These are phyloP conservation scores for Protomyces arabidopsidicola DNA, from an alignment of 1,139 yeast species.

Conservation along the genomic window DNA sequence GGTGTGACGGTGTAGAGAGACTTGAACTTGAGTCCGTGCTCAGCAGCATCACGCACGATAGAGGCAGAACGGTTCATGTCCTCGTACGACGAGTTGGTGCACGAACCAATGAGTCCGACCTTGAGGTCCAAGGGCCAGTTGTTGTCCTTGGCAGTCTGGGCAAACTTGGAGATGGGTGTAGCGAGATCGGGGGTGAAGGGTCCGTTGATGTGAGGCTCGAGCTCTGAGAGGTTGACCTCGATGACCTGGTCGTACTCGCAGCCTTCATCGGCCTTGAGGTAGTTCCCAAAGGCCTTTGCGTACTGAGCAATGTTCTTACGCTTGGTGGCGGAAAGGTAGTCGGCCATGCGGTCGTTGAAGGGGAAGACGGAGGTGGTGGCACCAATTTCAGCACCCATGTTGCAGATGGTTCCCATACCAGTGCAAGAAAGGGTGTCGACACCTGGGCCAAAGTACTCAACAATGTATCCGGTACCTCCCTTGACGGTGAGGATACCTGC, in stretches of 20 bases:
- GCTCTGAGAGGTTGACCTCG: slow-evolving; percentile 88
- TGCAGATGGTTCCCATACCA: slow-evolving; percentile 99
- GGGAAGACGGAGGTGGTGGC: slow-evolving; percentile 99
- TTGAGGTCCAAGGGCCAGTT: slow-evolving; percentile 92
- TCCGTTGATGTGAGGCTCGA: slow-evolving; percentile 97
- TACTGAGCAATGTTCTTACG: slow-evolving; percentile 79
- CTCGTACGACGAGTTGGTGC: slow-evolving; percentile 98
- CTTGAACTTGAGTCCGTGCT: slow-evolving; percentile 87
- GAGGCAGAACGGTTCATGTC: slow-evolving; percentile 98
- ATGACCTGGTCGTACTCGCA: slow-evolving; percentile 93
- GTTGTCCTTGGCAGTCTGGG: slow-evolving; percentile 78
- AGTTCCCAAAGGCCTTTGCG: slow-evolving; percentile 59
- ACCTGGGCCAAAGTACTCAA: slow-evolving; percentile 97
- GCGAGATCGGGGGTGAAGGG: slow-evolving; percentile 99
- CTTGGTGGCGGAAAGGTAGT: slow-evolving; percentile 82
- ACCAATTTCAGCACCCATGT: slow-evolving; percentile 99
- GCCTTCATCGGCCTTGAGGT: slow-evolving; percentile 86
- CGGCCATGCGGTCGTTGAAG: slow-evolving; percentile 83
- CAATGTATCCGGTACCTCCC: slow-evolving; percentile 98
- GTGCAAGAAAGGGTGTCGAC: slow-evolving; percentile 93
- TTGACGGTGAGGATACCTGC: slow-evolving; percentile 97
- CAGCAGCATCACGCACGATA: slow-evolving; percentile 82
- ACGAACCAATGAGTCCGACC: slow-evolving; percentile 97
- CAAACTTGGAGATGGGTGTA: slow-evolving; percentile 90
- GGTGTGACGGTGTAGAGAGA: slow-evolving; percentile 91